Percentiles rank a stretch among this genome's conserved stretches.
Evolutionary conservation across 768 basidiomycete genomes (phyloP).

Genomic region (Hortiboletus flavorubellus): DNA sequence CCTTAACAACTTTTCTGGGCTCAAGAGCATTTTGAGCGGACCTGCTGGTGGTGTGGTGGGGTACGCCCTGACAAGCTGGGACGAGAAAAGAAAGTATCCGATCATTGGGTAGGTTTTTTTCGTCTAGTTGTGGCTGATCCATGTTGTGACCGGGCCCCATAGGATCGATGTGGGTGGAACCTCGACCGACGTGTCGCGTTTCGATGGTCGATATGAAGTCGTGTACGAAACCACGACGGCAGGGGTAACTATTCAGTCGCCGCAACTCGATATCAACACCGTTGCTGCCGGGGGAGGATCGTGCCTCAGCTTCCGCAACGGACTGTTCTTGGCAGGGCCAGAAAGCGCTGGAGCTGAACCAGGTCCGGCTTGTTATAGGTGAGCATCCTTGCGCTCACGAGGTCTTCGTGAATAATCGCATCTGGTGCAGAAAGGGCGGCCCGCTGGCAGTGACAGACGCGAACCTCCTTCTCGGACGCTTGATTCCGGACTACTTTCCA

Average conservation of each 20-base stretch:
- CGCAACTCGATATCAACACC: slow-evolving; percentile 93
- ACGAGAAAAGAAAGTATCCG: slow-evolving; percentile 61
- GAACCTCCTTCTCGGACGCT: slow-evolving; percentile 83
- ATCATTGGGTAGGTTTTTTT: slow-evolving; percentile 70
- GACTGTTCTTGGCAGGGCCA: slow-evolving; percentile 87
- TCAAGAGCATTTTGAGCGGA: slow-evolving; percentile 90
- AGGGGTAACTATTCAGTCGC: slow-evolving; percentile 87
- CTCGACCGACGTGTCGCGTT: slow-evolving; percentile 92
- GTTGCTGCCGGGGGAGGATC: slow-evolving; percentile 96
- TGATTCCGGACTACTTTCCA: slow-evolving; percentile 89
- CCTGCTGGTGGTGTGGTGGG: slow-evolving; percentile 97
- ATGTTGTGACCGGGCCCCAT: not conserved
- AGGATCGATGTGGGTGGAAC: slow-evolving; percentile 95
- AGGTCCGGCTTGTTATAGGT: slow-evolving; percentile 90
- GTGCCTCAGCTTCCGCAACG: slow-evolving; percentile 84
- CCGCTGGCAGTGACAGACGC: slow-evolving; percentile 92
- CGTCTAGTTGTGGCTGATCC: not conserved
- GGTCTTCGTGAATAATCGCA: not conserved
- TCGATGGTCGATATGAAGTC: slow-evolving; percentile 85
- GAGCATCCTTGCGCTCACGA: slow-evolving; percentile 13
- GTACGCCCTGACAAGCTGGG: slow-evolving; percentile 88
- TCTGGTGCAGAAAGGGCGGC: slow-evolving; percentile 70
- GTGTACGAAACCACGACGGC: slow-evolving; percentile 97
- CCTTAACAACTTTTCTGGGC: slow-evolving; percentile 79
- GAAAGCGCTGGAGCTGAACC: slow-evolving; percentile 93